Evolutionary conservation across 495 filamentous ascomycete species (phyloP), one percentile per base, ranked within the genome.

Genomic region (Cercophora newfieldiana): DNA sequence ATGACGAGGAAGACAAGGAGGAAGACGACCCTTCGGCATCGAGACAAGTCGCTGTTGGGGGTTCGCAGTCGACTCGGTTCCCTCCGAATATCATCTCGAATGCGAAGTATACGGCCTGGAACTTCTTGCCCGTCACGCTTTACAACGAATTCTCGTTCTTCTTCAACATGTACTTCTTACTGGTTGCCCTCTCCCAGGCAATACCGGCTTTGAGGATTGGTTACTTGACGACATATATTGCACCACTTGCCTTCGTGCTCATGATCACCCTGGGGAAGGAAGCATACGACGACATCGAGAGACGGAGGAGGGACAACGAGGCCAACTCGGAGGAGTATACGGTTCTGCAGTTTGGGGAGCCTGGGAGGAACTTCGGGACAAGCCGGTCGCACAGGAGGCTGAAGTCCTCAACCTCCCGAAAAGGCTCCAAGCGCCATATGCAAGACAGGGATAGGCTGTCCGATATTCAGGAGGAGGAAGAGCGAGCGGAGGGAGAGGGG

Each of bases 81-180:
- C 91, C 91, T n/a, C 85, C 88, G 18, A 99, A 99, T 74, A 85
- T 90, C 29, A 85, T 99, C 49, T 97, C 93, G 21, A 97, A 99
- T 79, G 94, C 96, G 49, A 97, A 97, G 85, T 99, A 97, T 73
- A 97, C 94, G n/a, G 87, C 92, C 0, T 91, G 92, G 83, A 95
- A 89, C 65, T 99, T 99, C 77, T 84, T 99, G 2, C 96, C 96
- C 3, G 83, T 92, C 25, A 98, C 96, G 0, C 81, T 98, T 14
- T 99, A 96, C 75, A 97, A 98, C 80, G 96, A 99, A 70, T 99
- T 99, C 73, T 97, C 93, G 53, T 98, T 98, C 80, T 99, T 99
- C 79, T 97, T 98, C 84, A 99, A 99, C 82, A 89, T 97, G 72
- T 99, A 99, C 72, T 99, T 98, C 76, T 84, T 99, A 7, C 84